Evolutionary conservation across 805 yeast species (phyloP), one percentile per base, ranked within the genome.

Genomic region (Candida boleticola): DNA sequence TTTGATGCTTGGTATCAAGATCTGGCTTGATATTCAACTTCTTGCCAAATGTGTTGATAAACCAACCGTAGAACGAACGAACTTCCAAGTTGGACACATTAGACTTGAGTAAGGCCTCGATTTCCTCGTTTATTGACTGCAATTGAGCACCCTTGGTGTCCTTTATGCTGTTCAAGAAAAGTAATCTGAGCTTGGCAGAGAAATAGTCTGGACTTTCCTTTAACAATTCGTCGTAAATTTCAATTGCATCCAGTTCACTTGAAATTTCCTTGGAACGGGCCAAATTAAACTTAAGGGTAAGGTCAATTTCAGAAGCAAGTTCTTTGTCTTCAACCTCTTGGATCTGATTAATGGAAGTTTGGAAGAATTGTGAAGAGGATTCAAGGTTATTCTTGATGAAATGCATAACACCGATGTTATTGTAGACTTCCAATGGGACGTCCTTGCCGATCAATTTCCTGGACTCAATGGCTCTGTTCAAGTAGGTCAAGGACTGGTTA

Each of bases 31-130:
- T 56, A 21, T 77, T 76, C 23, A 68, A 47, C 48, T 72, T 76
- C 50, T 73, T 73, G 23, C 84, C 82, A 55, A 74, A 74, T 45
- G 77, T 79, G 45, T 76, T 75, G 51, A 89, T 68, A 55, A 79
- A 88, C 97, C 98, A 93, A 25, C 95, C 93, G 60, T 85, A 88
- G 52, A 93, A 85, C 0, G 98, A 85, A 47, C 99, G 81, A 2
- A 88, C 82, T 58, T 90, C 97, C 46, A 89, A 65, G 55, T 88
- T 79, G 7, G 80, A 77, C 1, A 80, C 74, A 46, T 79, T 71
- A 11, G 71, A 62, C 3, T 66, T 62, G 39, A 92, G 62, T 3
- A 93, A 64, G 2, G 66, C 55, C 32, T 76, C 72, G 45, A 88
- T 68, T 46, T 81, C 83, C 3, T 71, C 58, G 37, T 74, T 78